Base-by-base conservation (phyloP, 148 eudicot genomes). In the Fagopyrum esculentum region DNA sequence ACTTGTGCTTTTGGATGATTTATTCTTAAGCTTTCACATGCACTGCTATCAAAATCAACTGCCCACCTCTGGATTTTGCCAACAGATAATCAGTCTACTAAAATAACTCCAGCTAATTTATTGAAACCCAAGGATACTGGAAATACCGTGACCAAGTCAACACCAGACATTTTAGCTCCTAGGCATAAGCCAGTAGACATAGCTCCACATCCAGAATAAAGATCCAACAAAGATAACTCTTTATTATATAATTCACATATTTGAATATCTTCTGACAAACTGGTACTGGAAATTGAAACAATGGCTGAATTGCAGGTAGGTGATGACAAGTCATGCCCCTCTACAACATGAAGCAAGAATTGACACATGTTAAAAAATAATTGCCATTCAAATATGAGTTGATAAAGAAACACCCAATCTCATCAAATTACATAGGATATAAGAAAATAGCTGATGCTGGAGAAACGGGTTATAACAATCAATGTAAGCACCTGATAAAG, bases 161-260 rank as follows among this genome's bases (percentile, higher is more conserved):
- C 76, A 69, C 88, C 77, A 66, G 97, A 85, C 80, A 87, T 87
- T 85, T 85, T 87, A 80, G 98, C 91, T 79, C 98, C 98, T 69
- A 90, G 81, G 83, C 94, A 86, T 73, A 95, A 80, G 81, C 98
- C 98, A 51, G 96, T 92, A 72, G 98, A 95, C 98, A 95, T 95
- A 77, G 93, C 98, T 72, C 98, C 98, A 85, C 98, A 95, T 63
- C 98, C 98, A 78, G 97, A 81, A 76, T 84, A 95, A 55, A 95
- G 84, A 81, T 95, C 98, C 72, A 95, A 80, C 69, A 95, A 82
- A 56, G 89, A 74, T 85, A 87, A 80, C 74, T 85, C 91, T 43
- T 49, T 46, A 69, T 80, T 84, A 72, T 74, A 70, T 56, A 89
- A 59, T 69, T 84, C 86, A 82, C 78, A 76, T 73, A 71, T 70